Evolutionary conservation across 495 filamentous ascomycete genomes (phyloP).

Genomic region (Pyrenopolyporus hunteri): DNA sequence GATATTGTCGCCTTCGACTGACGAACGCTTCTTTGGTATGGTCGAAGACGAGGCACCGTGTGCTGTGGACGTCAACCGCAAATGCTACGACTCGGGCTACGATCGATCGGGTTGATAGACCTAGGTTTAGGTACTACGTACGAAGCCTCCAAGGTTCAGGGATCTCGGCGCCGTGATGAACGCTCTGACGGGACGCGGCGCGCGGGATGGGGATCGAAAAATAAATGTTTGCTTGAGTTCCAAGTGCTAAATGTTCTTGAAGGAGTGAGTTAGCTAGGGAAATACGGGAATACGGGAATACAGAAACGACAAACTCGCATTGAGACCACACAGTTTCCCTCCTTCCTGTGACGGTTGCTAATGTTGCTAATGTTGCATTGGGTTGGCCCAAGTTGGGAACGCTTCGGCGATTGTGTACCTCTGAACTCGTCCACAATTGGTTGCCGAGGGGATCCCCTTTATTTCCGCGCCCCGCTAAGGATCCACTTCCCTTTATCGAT

Average conservation of each 20-base stretch:
- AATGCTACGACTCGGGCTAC: slow-evolving; percentile 34
- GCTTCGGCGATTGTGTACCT: slow-evolving; percentile 29
- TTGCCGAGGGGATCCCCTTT: slow-evolving; percentile 38
- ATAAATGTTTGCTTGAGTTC: neutral
- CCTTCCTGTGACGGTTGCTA: neutral
- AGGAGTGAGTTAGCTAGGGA: neutral
- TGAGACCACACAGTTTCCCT: slow-evolving; percentile 4
- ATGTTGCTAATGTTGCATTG: slow-evolving; percentile 30
- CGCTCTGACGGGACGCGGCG: slow-evolving; percentile 2
- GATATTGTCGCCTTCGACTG: slow-evolving; percentile 39
- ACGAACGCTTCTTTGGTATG: neutral
- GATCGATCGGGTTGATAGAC: slow-evolving; percentile 16
- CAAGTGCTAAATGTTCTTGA: too few relatives aligned
- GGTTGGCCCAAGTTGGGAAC: slow-evolving; percentile 31
- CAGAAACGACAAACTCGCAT: slow-evolving; percentile 21
- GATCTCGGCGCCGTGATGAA: slow-evolving; percentile 20
- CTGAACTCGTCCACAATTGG: slow-evolving; percentile 38
- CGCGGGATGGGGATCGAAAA: neutral
- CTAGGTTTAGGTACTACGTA: slow-evolving; percentile 1
- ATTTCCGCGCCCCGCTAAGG: slow-evolving; percentile 24
- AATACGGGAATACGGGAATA: neutral
- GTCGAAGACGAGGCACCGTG: slow-evolving; percentile 22
- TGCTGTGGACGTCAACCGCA: slow-evolving; percentile 40
- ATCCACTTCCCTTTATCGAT: slow-evolving; percentile 18
- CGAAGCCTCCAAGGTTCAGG: slow-evolving; percentile 11